Base-by-base conservation (phyloP, 257 asterid genomes). In the Hygrophila difformis region DNA sequence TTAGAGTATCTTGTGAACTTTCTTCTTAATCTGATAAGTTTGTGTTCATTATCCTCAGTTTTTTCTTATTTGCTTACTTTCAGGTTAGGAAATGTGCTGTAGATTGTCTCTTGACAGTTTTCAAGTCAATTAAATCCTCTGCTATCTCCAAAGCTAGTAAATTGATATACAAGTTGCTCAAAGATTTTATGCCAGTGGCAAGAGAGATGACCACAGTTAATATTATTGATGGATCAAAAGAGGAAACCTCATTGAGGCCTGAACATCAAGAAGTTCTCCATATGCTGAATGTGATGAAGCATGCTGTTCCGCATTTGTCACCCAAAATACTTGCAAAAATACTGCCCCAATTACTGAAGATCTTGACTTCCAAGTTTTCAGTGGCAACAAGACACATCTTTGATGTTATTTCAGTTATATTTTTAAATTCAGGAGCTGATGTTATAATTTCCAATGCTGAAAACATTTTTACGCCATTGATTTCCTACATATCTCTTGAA, bases 61-160 rank as follows among this genome's bases (percentile, higher is more conserved):
- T 52, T 51, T 36, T 44, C 45, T 34, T 31, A 8, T 43, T 39
- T 42, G 26, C 12, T 18, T 41, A n/a, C 24, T 69, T 67, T 69
- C 77, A 89, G 98, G 96, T 82, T 53, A 77, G 98, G 68, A 89
- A 76, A 74, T 85, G 92, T 66, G 94, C 94, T 60, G 93, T 77
- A 56, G 98, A 85, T 49, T 75, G 92, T 67, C 66, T 78, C 28
- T 47, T 77, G 66, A 63, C 71, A 19, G 69, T 82, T 54, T 66
- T 85, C 53, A 82, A 79, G 86, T 79, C 81, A 15, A 63, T 89
- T 49, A 72, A 67, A 38, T 73, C 93, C 24, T 63, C 88, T 37
- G 31, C 53, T 55, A 66, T 74, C 55, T 56, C 61, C 60, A 73
- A 78, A 61, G 88, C 94, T 1, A 78, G 96, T 62, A 71, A 74